Percentiles rank a stretch among this genome's conserved stretches.
Evolutionary conservation across 164 flowering plant genomes (phyloP).

Genomic region (Tinospora cordifolia): DNA sequence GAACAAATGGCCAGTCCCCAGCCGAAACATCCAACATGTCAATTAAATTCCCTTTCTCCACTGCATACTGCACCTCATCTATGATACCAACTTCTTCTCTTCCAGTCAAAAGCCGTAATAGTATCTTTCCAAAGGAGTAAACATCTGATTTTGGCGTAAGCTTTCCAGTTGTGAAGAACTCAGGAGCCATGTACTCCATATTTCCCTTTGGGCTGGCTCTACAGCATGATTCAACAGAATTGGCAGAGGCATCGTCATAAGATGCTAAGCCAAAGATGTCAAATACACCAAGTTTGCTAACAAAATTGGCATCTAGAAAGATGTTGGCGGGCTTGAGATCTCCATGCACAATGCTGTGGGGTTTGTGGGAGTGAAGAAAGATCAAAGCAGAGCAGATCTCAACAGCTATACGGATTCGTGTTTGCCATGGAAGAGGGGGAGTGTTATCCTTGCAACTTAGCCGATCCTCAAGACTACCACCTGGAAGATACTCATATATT

Average conservation of each 20-base stretch:
- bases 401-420: constrained; percentile 41
- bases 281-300: constrained; percentile 46
- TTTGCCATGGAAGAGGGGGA: constrained; percentile 50
- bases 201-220: constrained; percentile 55
- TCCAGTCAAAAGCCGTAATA: constrained; percentile 62
- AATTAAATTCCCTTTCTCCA: constrained; percentile 42
- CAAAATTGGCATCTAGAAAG: constrained; percentile 47
- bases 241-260: constrained; percentile 9
- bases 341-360: constrained; percentile 41
- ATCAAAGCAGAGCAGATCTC: constrained; percentile 58
- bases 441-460: constrained; percentile 32
- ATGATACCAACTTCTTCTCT: constrained; percentile 48
- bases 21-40: constrained; percentile 58
- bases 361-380: constrained; percentile 49
- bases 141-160: constrained; percentile 66
- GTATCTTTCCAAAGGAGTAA: constrained; percentile 68
- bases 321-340: constrained; percentile 54
- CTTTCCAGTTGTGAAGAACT: constrained; percentile 50
- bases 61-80: constrained; percentile 55
- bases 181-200: constrained; percentile 62
- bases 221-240: not conserved
- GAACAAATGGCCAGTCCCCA: constrained; percentile 82
- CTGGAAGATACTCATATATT: constrained; percentile 51
- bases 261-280: constrained; percentile 31
- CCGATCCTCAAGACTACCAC: constrained; percentile 59